Conservation (phyloP, 768 basidiomycete genomes). For the Galerina marginata region DNA sequence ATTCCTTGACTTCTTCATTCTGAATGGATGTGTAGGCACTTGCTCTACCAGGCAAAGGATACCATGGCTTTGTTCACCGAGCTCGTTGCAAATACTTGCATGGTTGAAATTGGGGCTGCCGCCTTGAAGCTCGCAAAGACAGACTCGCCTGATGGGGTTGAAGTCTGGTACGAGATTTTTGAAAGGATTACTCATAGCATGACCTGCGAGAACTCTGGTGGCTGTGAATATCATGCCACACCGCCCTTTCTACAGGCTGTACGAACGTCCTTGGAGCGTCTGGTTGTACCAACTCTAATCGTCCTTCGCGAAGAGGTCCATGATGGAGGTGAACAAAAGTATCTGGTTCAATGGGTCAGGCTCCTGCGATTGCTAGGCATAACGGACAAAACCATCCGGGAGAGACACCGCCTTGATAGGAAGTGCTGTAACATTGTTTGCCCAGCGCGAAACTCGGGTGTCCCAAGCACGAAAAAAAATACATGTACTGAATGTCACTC, state of each 20-base stretch:
- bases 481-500: not conserved
- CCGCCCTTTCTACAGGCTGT: not conserved
- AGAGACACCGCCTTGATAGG: not conserved
- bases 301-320: not conserved
- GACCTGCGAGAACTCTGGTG: not conserved
- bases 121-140: not conserved
- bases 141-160: not conserved
- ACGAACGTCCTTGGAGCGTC: not conserved
- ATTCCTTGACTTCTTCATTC: not conserved
- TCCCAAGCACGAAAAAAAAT: not conserved
- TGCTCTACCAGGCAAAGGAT: not conserved
- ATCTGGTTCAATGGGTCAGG: not conserved
- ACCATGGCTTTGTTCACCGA: not conserved
- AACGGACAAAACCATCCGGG: not conserved
- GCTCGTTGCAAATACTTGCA: not conserved
- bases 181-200: not conserved
- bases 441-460: not conserved
- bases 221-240: not conserved
- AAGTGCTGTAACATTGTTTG: constrained; percentile 1
- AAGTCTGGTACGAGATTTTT: not conserved
- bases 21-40: not conserved
- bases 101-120: not conserved
- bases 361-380: not conserved
- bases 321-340: not conserved
- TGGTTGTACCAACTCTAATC: not conserved